A percentile compares a stretch with the other conserved stretches of the same genome.
These are phyloP conservation scores for Didymella keratinophila DNA, from an alignment of 2,329 filamentous ascomycete genomes.

Conservation along the genomic window DNA sequence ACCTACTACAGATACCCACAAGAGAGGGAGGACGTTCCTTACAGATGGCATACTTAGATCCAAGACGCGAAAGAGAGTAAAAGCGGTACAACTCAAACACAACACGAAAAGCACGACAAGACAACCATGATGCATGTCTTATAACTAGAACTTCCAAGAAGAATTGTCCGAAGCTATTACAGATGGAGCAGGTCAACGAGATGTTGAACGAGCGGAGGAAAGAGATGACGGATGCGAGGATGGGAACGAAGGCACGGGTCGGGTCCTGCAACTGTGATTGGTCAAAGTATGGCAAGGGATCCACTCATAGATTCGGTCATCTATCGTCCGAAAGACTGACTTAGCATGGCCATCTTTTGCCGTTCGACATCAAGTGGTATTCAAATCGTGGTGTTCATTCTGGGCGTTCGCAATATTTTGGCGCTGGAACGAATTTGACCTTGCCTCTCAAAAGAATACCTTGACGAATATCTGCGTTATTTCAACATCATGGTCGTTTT, in stretches of 20 bases:
- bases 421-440: neutral
- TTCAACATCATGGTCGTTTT: neutral
- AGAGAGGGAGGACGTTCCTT: conserved; percentile 25
- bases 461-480: neutral
- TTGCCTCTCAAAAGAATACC: neutral
- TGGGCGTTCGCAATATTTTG: neutral
- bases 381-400: neutral
- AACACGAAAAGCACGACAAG: conserved; percentile 21
- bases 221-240: conserved; percentile 8
- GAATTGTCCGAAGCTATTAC: conserved; percentile 27
- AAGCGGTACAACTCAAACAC: conserved; percentile 26
- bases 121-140: conserved; percentile 39
- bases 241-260: conserved; percentile 29
- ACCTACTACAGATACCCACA: conserved; percentile 27
- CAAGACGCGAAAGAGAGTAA: conserved; percentile 33
- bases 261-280: conserved; percentile 25
- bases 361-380: neutral
- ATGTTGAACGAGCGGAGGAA: conserved; percentile 21
- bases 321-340: conserved; percentile 1
- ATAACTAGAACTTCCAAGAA: conserved; percentile 13
- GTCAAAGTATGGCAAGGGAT: neutral
- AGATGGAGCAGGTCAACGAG: conserved; percentile 28
- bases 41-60: conserved; percentile 29
- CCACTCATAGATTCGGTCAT: neutral
- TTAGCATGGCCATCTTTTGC: neutral